Percentiles rank a stretch among this genome's conserved stretches.
Conservation (phyloP, 176 grass and related monocot species). For the Hyparrhenia diplandra region DNA sequence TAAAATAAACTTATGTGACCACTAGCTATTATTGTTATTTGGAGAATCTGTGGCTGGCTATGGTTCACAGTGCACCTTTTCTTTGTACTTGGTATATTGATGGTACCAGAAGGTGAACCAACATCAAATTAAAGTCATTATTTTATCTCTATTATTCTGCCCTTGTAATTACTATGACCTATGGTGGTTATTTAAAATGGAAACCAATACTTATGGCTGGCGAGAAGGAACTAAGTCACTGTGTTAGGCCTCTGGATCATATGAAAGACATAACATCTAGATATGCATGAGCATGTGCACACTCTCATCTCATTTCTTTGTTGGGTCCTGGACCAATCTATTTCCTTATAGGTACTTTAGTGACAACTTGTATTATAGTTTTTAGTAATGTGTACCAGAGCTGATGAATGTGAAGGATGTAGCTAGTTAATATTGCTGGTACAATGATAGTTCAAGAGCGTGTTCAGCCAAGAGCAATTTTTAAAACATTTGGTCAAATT, state of each 20-base stretch:
- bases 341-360: background rate
- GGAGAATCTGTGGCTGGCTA: background rate
- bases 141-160: background rate
- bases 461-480: background rate
- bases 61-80: slow-evolving; percentile 6
- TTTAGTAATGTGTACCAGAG: background rate
- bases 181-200: background rate
- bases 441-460: background rate
- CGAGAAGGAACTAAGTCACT: background rate
- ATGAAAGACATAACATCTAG: background rate
- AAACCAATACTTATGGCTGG: background rate
- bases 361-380: background rate
- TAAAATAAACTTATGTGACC: background rate
- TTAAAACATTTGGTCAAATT: background rate
- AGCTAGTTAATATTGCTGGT: background rate
- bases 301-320: background rate
- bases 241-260: background rate
- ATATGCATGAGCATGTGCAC: background rate
- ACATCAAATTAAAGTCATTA: background rate
- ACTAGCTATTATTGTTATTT: background rate
- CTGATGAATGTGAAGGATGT: background rate
- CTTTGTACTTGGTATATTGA: background rate
- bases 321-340: background rate
- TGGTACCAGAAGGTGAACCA: background rate
- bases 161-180: background rate